phyloP scores from a whole-genome alignment of 225 moss, liverwort and hornwort species.

The Pleurozium schreberi region DNA sequence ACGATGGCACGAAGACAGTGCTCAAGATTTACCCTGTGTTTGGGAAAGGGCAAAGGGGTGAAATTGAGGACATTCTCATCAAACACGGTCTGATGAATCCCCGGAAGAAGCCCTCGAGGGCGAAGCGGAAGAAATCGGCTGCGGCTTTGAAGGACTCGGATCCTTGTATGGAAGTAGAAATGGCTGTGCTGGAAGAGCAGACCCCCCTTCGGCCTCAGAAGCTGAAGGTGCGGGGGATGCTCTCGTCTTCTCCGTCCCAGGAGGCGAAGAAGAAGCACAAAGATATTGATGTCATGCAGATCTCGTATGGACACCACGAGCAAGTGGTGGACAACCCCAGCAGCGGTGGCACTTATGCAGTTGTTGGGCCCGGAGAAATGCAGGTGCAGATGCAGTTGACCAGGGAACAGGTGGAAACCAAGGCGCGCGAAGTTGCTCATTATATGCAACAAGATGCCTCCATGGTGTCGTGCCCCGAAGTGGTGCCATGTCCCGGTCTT shows the following conservation, averaged over 20 bases:
- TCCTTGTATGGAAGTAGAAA: slow-evolving; percentile 13
- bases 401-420: slow-evolving; percentile 43
- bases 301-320: slow-evolving; percentile 13
- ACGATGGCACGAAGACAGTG: slow-evolving; percentile 40
- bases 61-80: slow-evolving; percentile 53
- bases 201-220: slow-evolving; percentile 33
- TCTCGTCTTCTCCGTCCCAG: slow-evolving; percentile 10
- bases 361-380: slow-evolving; percentile 27
- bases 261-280: slow-evolving; percentile 30
- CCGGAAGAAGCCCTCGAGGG: slow-evolving; percentile 45
- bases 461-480: slow-evolving; percentile 12
- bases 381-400: slow-evolving; percentile 56
- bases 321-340: slow-evolving; percentile 31
- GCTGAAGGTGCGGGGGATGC: slow-evolving; percentile 42
- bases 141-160: slow-evolving; percentile 6
- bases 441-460: slow-evolving; percentile 19
- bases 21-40: slow-evolving; percentile 59
- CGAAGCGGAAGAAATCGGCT: slow-evolving; percentile 40
- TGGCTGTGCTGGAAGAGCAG: slow-evolving; percentile 16
- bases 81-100: slow-evolving; percentile 54
- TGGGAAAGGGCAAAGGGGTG: slow-evolving; percentile 47
- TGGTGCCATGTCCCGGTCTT: slow-evolving; percentile 45
- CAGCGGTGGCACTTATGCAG: slow-evolving; percentile 3
- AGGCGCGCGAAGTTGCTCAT: slow-evolving; percentile 32
- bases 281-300: slow-evolving; percentile 21